Conservation (phyloP, 257 asterid genomes). For the Plantago elongata region DNA sequence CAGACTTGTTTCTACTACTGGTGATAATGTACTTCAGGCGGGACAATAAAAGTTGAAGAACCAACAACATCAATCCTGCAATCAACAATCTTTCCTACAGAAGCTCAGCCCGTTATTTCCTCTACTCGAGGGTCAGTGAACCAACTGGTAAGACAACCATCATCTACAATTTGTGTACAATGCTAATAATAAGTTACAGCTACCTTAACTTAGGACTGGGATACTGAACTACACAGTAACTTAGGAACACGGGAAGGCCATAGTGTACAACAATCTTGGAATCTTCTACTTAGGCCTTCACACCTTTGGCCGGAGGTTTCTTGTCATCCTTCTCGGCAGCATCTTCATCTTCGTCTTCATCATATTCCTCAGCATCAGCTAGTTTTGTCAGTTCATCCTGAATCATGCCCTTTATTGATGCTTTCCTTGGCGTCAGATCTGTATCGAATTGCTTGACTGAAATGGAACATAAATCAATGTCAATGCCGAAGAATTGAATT, state of each 20-base stretch:
- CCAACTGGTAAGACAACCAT: neutral
- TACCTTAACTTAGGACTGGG: conserved; percentile 8
- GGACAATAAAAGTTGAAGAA: neutral
- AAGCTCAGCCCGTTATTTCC: neutral
- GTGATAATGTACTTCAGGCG: no score
- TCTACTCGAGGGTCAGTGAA: neutral
- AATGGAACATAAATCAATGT: neutral
- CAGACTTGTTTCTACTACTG: no score
- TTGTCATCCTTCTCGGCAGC: conserved; percentile 8
- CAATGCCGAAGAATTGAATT: neutral
- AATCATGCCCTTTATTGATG: conserved; percentile 21
- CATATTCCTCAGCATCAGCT: conserved; percentile 21
- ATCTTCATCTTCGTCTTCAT: conserved; percentile 21
- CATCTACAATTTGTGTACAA: conserved; percentile 9
- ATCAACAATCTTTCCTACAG: neutral
- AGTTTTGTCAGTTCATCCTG: conserved; percentile 24
- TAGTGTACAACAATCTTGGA: conserved; percentile 15
- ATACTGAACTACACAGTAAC: conserved; percentile 12
- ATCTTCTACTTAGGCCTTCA: conserved; percentile 13
- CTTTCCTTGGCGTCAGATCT: conserved; percentile 20
- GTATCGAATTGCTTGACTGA: conserved; percentile 18
- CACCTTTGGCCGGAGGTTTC: conserved; percentile 16
- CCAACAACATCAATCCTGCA: neutral
- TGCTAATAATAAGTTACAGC: conserved; percentile 20
- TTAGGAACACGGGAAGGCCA: neutral